Evolutionary conservation across 2,329 filamentous ascomycete genomes (phyloP).

Genomic region (Spiromastix sp.): DNA sequence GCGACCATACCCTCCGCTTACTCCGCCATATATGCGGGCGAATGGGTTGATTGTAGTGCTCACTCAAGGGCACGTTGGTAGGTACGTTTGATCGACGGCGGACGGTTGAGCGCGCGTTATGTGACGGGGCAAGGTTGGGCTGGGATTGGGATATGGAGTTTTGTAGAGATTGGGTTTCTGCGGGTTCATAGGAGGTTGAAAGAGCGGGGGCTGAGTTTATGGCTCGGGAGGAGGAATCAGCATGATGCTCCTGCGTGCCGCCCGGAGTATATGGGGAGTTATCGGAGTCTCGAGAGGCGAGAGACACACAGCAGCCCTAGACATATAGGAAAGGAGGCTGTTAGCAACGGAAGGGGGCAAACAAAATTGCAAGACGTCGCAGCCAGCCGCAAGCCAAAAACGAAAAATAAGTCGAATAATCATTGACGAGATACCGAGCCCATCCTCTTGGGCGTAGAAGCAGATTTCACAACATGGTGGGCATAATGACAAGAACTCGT

Average conservation of each 20-base stretch:
- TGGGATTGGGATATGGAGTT: constrained; percentile 7
- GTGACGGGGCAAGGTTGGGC: constrained; percentile 7
- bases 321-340: constrained; percentile 1
- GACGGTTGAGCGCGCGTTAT: constrained; percentile 7
- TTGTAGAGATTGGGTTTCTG: constrained; percentile 5
- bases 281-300: constrained; percentile 23
- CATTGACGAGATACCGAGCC: neutral
- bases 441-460: neutral
- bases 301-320: constrained; percentile 32
- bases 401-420: neutral
- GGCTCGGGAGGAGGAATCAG: constrained; percentile 13
- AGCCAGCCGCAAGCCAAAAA: neutral
- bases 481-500: neutral
- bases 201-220: constrained; percentile 6
- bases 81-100: constrained; percentile 11
- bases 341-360: neutral
- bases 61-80: constrained; percentile 26
- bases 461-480: neutral
- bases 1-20: constrained; percentile 57
- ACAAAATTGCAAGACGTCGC: neutral
- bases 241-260: constrained; percentile 16
- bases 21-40: constrained; percentile 57
- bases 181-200: constrained; percentile 9
- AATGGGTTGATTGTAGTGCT: constrained; percentile 62
- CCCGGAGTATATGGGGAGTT: constrained; percentile 16